phyloP scores from a whole-genome alignment of 2,329 filamentous ascomycete genomes.

The Esteya vermicola region DNA sequence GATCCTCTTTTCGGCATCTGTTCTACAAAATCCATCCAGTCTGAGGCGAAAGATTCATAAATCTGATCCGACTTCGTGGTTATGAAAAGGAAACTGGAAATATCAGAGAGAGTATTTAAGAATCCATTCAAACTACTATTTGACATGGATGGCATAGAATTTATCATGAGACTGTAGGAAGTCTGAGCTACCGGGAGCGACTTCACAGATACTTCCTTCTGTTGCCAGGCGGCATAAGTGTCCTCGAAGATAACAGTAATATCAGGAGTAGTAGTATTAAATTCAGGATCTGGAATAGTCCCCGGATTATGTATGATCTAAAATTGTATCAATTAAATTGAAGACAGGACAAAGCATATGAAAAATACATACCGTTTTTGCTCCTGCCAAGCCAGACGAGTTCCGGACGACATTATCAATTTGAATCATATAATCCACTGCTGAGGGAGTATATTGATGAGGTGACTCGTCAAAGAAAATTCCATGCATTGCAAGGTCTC shows the following conservation, averaged over 20 bases:
- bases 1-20: too few relatives aligned
- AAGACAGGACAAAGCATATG: background rate
- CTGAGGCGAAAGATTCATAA: constrained; percentile 1
- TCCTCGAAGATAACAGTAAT: constrained; percentile 4
- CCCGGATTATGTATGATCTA: constrained; percentile 6
- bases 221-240: background rate
- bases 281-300: constrained; percentile 1
- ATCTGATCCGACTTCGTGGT: background rate
- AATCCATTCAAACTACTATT: background rate
- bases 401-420: background rate
- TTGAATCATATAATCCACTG: background rate
- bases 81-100: constrained; percentile 1
- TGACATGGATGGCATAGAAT: background rate
- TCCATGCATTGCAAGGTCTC: constrained; percentile 3
- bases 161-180: constrained; percentile 3
- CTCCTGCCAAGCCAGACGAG: background rate
- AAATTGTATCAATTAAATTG: background rate
- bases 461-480: constrained; percentile 5
- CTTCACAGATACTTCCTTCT: background rate
- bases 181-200: background rate
- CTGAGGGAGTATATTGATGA: constrained; percentile 1
- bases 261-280: background rate
- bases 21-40: background rate
- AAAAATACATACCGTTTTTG: background rate
- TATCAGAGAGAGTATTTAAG: background rate